A percentile compares a stretch with the other conserved stretches of the same genome.
Conservation (phyloP, 805 yeast species). For the Candida easanensis region DNA sequence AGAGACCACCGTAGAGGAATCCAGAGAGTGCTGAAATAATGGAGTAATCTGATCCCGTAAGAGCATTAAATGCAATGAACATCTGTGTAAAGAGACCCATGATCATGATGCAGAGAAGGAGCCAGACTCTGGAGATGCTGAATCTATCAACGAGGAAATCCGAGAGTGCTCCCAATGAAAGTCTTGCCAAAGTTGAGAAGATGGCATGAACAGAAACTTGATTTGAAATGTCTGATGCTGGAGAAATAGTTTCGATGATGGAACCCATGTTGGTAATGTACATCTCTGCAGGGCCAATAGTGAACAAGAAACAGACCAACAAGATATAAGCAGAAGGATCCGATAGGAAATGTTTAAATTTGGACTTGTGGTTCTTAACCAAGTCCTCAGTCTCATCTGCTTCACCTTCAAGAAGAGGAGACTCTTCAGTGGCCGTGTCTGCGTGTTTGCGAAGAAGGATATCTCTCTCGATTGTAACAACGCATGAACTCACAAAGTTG, state of each 20-base stretch:
- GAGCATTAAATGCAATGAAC: slow-evolving; percentile 22
- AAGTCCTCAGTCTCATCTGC: slow-evolving; percentile 28
- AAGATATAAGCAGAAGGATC: slow-evolving; percentile 64
- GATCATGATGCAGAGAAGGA: slow-evolving; percentile 32
- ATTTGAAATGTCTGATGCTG: slow-evolving; percentile 31
- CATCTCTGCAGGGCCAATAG: slow-evolving; percentile 83
- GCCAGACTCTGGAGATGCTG: slow-evolving; percentile 29
- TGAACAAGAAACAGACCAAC: slow-evolving; percentile 59
- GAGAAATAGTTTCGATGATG: slow-evolving; percentile 37
- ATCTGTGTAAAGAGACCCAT: slow-evolving; percentile 37
- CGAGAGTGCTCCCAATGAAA: slow-evolving; percentile 62
- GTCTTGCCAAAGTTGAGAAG: slow-evolving; percentile 68
- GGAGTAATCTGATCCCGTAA: slow-evolving; percentile 22
- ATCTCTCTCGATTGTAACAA: slow-evolving; percentile 49
- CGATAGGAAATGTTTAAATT: slow-evolving; percentile 21
- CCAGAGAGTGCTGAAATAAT: slow-evolving; percentile 57
- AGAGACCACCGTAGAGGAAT: slow-evolving; percentile 73
- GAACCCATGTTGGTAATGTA: slow-evolving; percentile 82
- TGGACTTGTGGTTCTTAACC: slow-evolving; percentile 23
- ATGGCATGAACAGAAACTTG: slow-evolving; percentile 63
- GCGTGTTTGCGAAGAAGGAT: slow-evolving; percentile 22
- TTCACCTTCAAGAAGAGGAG: slow-evolving; percentile 32
- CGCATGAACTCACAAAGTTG: slow-evolving; percentile 62
- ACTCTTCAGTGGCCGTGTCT: slow-evolving; percentile 29
- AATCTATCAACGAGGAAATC: slow-evolving; percentile 47